A percentile compares a stretch with the other conserved stretches of the same genome.
Evolutionary conservation across 2,329 filamentous ascomycete genomes (phyloP).

Genomic region (Passalora sequoiae): DNA sequence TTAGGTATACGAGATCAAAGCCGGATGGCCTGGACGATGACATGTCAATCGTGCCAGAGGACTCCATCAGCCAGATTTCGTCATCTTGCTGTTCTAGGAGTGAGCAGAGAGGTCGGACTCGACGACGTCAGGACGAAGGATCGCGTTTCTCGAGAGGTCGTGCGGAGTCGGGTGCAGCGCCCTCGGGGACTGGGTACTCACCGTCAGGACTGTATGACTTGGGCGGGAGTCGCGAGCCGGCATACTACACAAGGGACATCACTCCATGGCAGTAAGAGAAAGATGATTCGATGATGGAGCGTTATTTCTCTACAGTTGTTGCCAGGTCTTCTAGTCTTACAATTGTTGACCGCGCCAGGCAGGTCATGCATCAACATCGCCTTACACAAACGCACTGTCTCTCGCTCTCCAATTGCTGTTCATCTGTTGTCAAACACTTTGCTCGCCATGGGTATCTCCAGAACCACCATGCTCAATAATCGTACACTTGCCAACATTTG

Average conservation of each 20-base stretch:
- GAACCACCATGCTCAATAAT: too few species aligned
- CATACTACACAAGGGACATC: constrained; percentile 9
- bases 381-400: too few species aligned
- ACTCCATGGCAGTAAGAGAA: constrained; percentile 7
- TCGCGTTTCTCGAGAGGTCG: constrained; percentile 1
- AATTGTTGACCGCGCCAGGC: too few species aligned
- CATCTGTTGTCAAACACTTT: too few species aligned
- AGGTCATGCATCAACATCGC: too few species aligned
- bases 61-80: constrained; percentile 19
- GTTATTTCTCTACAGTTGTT: too few species aligned
- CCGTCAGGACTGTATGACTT: neutral
- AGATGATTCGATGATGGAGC: neutral
- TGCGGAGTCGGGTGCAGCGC: neutral
- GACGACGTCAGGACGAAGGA: constrained; percentile 5
- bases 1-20: neutral
- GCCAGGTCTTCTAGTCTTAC: too few species aligned
- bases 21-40: constrained; percentile 2
- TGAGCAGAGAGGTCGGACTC: constrained; percentile 4
- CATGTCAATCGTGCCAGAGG: constrained; percentile 10
- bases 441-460: too few species aligned
- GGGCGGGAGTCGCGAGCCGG: neutral
- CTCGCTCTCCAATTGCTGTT: too few species aligned
- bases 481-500: too few species aligned
- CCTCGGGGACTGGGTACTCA: neutral
- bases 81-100: constrained; percentile 2